Evolutionary conservation across 306 rosid species (phyloP), one percentile per base, ranked within the genome.

Genomic region (Begonia masoniana): DNA sequence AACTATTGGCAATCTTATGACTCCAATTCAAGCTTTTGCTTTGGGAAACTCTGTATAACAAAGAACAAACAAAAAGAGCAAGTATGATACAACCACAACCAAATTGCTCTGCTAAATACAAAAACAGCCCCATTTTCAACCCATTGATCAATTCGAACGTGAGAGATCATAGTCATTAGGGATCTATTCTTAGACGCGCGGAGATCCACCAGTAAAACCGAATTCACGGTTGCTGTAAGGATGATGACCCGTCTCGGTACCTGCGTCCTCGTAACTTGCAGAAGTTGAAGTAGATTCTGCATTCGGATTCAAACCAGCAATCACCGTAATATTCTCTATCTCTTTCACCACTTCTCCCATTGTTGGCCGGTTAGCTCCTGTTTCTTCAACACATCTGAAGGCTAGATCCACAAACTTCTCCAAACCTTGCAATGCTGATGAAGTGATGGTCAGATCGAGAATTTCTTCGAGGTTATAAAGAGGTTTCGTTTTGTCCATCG

Each of bases 261-360:
- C 46, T 36, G 42, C 77, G 16, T 23, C 43, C 56, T 56, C 78
- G 41, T 70, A 66, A 61, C 62, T 73, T 65, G 72, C 67, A 52
- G 81, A 62, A 45, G 71, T 68, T 51, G 81, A n/a, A 45, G 74
- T 69, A 48, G 86, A 78, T 54, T 67, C 81, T 26, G 78, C 52
- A 64, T 57, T 60, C 1, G 75, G 72, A 56, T 79, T 85, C 66
- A 72, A 19, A 58, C 80, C 82, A 48, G 67, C 77, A 21, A 70
- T 62, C 63, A 12, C 21, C 14, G 14, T 62, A 2, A 83, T 78
- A 53, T 49, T 68, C 70, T 83, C 89, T 15, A 87, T 65, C 79
- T 68, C 96, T 71, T 83, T 87, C 10, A 79, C 84, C 48, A 76
- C 94, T 62, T 70, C 81, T 17, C 86, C 80, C 94, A 81, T 83